Conservation (phyloP, 495 filamentous ascomycete genomes). For the Aspergillus haitiensis region DNA sequence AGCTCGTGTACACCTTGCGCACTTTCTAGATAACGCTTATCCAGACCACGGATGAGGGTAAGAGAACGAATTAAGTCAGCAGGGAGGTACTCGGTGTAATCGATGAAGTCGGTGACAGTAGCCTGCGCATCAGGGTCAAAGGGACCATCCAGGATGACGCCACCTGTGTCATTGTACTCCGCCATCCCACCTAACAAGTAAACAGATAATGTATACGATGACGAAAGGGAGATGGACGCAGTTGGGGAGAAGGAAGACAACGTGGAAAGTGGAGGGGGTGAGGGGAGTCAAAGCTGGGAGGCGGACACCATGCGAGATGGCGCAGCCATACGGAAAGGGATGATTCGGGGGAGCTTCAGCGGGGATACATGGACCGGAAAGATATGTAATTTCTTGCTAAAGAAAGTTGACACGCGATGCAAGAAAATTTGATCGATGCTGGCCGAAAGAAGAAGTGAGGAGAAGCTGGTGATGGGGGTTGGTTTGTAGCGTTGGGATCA, state of each 20-base stretch:
- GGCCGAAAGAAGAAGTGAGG: too few species aligned
- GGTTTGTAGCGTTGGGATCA: too few species aligned
- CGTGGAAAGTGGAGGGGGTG: constrained; percentile 16
- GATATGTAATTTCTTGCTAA: too few species aligned
- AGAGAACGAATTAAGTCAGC: constrained; percentile 89
- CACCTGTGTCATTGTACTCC: constrained; percentile 46
- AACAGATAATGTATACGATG: constrained; percentile 22
- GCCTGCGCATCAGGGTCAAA: constrained; percentile 90
- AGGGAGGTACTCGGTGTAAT: constrained; percentile 95
- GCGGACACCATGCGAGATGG: constrained; percentile 25
- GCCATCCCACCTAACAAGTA: constrained; percentile 28
- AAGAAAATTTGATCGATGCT: too few species aligned
- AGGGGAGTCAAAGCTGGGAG: constrained; percentile 18
- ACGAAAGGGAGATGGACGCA: constrained; percentile 13
- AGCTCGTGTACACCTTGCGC: constrained; percentile 70
- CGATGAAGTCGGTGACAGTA: constrained; percentile 91
- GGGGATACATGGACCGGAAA: not conserved
- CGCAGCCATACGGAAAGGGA: constrained; percentile 21
- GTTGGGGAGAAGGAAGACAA: constrained; percentile 16
- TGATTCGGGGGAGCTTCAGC: not conserved
- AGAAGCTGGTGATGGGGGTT: too few species aligned
- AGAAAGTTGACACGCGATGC: too few species aligned
- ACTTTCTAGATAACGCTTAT: constrained; percentile 65
- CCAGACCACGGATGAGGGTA: constrained; percentile 81
- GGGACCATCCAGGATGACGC: constrained; percentile 50